A percentile compares a stretch with the other conserved stretches of the same genome.
Evolutionary conservation across 2,329 filamentous ascomycete species (phyloP).

Genomic region (Xylaria polymorpha): DNA sequence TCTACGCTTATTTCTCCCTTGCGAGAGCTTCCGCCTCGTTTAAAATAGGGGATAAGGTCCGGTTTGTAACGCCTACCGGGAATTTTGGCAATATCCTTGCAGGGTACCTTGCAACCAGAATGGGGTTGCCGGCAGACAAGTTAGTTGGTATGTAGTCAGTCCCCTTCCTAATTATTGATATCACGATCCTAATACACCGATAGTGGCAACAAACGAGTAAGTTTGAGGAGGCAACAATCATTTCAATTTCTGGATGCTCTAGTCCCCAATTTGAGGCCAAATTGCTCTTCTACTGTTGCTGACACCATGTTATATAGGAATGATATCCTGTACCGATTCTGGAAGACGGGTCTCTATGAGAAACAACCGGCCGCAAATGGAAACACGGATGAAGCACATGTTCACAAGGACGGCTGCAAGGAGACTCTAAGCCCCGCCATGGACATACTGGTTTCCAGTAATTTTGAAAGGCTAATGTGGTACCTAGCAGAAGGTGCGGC

Average conservation of each 20-base stretch:
- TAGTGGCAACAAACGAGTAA: constrained; percentile 85
- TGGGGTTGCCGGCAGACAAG: constrained; percentile 90
- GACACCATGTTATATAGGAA: constrained; percentile 61
- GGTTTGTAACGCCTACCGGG: constrained; percentile 91
- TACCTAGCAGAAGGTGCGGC: constrained; percentile 75
- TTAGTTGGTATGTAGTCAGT: constrained; percentile 64
- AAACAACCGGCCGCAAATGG: constrained; percentile 78
- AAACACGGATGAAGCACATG: constrained; percentile 68
- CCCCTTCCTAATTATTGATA: not conserved
- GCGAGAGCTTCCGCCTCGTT: constrained; percentile 69
- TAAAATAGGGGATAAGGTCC: constrained; percentile 74
- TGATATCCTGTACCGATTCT: constrained; percentile 96
- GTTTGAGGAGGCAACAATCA: not conserved
- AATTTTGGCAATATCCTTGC: constrained; percentile 95
- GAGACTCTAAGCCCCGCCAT: constrained; percentile 95
- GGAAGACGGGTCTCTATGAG: constrained; percentile 88
- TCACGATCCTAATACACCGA: constrained; percentile 7
- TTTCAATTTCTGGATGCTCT: not conserved
- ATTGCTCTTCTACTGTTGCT: not conserved
- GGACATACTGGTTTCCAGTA: constrained; percentile 96
- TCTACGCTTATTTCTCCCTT: constrained; percentile 91
- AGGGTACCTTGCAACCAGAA: constrained; percentile 90
- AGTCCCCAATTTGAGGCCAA: too few relatives aligned
- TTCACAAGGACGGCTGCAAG: constrained; percentile 80
- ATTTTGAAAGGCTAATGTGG: constrained; percentile 97